Evolutionary conservation across 1,284 basidiomycete genomes (phyloP).

Genomic region (Leccinum solheimii): DNA sequence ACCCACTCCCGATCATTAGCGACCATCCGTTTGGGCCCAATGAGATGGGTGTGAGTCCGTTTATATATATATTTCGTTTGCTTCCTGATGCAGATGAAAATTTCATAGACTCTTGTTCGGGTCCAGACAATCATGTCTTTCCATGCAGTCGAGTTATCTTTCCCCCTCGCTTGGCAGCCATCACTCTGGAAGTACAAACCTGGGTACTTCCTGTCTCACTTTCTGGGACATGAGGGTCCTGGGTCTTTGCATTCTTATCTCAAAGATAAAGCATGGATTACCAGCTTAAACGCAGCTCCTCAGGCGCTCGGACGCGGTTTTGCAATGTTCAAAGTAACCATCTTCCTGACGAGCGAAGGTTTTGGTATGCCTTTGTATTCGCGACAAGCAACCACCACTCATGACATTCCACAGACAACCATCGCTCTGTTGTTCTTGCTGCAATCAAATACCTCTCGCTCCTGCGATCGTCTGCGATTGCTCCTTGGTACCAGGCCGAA

Average conservation of each 20-base stretch:
- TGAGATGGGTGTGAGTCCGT: constrained; percentile 68
- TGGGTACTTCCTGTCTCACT: constrained; percentile 77
- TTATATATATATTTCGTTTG: background rate
- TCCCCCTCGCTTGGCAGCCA: constrained; percentile 84
- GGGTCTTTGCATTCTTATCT: constrained; percentile 93
- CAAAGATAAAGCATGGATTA: constrained; percentile 92
- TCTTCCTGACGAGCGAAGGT: constrained; percentile 85
- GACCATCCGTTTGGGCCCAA: constrained; percentile 78
- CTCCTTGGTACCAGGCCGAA: constrained; percentile 80
- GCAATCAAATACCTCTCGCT: constrained; percentile 90
- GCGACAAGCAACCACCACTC: constrained; percentile 9
- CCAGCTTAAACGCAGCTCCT: constrained; percentile 72
- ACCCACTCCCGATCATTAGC: constrained; percentile 65
- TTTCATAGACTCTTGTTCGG: constrained; percentile 72
- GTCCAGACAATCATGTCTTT: constrained; percentile 92
- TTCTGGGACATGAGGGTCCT: constrained; percentile 95
- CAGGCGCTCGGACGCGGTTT: constrained; percentile 81
- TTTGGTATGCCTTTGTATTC: constrained; percentile 58
- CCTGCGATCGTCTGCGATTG: constrained; percentile 69
- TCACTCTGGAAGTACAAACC: constrained; percentile 85
- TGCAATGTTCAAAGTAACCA: constrained; percentile 84
- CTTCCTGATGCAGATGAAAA: background rate
- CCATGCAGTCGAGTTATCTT: constrained; percentile 84
- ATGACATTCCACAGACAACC: constrained; percentile 51
- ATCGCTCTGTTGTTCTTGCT: constrained; percentile 71